Evolutionary conservation across 768 basidiomycete species (phyloP).

Genomic region (Mycena chlorophos): DNA sequence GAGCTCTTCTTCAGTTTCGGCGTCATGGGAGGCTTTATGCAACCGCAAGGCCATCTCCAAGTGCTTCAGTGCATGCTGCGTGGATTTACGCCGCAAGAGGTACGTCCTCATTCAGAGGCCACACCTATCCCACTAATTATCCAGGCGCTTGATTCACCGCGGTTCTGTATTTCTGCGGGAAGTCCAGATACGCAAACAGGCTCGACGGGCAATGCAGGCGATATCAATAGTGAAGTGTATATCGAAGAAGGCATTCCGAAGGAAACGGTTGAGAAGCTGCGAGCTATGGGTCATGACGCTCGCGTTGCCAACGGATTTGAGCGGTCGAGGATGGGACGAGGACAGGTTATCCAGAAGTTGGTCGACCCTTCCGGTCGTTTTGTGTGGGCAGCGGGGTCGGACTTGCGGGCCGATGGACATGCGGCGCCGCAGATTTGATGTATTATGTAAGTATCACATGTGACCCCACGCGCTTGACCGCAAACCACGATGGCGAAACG

Average conservation of each 20-base stretch:
- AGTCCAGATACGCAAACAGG: conserved; percentile 58
- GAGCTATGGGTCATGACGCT: conserved; percentile 87
- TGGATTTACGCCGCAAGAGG: conserved; percentile 84
- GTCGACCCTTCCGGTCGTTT: conserved; percentile 60
- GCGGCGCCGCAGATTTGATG: conserved; percentile 79
- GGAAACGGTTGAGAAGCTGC: conserved; percentile 64
- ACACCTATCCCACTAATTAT: too few relatives aligned
- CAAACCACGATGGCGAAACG: neutral
- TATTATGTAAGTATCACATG: conserved; percentile 4
- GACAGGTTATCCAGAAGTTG: conserved; percentile 87
- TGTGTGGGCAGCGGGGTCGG: conserved; percentile 97
- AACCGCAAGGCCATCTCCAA: conserved; percentile 97
- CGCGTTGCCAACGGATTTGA: conserved; percentile 59
- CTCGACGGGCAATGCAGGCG: conserved; percentile 52
- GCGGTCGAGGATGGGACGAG: conserved; percentile 73
- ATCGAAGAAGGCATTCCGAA: conserved; percentile 80
- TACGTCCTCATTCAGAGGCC: too few relatives aligned
- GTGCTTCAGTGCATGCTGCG: conserved; percentile 88
- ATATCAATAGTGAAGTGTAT: conserved; percentile 82
- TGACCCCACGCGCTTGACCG: neutral
- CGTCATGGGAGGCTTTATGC: conserved; percentile 93
- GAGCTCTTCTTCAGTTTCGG: conserved; percentile 89
- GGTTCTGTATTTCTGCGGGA: conserved; percentile 93
- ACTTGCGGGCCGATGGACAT: conserved; percentile 85
- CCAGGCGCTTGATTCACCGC: conserved; percentile 88